Conservation (phyloP, 2,329 filamentous ascomycete species). For the Clarireedia monteithiana region DNA sequence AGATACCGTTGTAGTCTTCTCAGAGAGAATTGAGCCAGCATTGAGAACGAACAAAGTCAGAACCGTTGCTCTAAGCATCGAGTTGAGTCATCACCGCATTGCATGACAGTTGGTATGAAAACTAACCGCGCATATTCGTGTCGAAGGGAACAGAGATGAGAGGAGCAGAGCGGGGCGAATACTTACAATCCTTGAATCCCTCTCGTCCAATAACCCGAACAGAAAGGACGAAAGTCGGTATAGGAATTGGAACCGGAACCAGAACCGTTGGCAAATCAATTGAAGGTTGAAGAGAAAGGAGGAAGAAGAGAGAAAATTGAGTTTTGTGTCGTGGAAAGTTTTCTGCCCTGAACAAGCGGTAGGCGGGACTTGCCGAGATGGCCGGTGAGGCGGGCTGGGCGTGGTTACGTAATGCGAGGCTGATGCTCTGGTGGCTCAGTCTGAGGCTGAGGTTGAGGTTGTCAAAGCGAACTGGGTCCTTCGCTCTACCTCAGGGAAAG, state of each 20-base stretch:
- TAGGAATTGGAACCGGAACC: not conserved
- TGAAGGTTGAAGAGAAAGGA: not conserved
- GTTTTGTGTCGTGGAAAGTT: not conserved
- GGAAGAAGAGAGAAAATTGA: not conserved
- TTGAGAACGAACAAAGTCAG: conserved; percentile 45
- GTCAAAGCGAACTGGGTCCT: too few species aligned
- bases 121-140: not conserved
- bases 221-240: not conserved
- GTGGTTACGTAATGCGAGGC: too few species aligned
- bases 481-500: too few species aligned
- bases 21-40: conserved; percentile 56
- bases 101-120: conserved; percentile 7
- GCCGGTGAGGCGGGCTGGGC: too few species aligned
- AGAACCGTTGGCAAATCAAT: not conserved
- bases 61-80: conserved; percentile 45
- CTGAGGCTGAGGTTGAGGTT: too few species aligned
- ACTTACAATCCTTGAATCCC: too few species aligned
- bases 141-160: not conserved
- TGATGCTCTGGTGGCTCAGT: too few species aligned
- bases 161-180: not conserved
- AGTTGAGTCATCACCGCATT: conserved; percentile 54
- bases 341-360: not conserved
- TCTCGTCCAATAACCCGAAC: not conserved
- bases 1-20: conserved; percentile 97
- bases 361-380: too few species aligned